Evolutionary conservation across 495 filamentous ascomycete species (phyloP), one percentile per base, ranked within the genome.

Genomic region (Aspergillus campestris): DNA sequence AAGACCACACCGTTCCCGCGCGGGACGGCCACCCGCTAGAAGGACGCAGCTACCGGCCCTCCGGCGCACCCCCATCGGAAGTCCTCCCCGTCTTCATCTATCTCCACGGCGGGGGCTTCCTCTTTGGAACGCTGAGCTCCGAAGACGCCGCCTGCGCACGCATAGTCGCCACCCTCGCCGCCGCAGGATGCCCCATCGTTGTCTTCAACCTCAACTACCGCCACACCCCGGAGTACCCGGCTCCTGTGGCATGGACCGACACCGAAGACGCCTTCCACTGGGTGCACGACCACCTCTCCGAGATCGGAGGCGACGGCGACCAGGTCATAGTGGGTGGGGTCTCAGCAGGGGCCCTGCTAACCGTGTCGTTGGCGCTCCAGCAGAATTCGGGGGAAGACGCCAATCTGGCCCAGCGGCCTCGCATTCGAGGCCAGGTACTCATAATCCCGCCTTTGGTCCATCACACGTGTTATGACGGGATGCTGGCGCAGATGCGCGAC

Each of bases 71-170:
- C n/a, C 7, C 35, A 2, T 56, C 64, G 1, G 35, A 67, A 12
- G 47, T 24, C 10, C 52, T 74, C 7, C 73, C 74, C 0, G 56
- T 70, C 12, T 73, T 71, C 40, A 47, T 77, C 30, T 65, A 75
- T 49, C 59, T 71, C 31, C 73, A 78, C 51, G 73, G 73, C 8
- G 73, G 75, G 9, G 75, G 73, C 1, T 75, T 66, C 32, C 42
- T 75, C n/a, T 63, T 69, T 28, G 74, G 74, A 24, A 64, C 58
- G 0, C 53, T 74, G 6, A 44, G 55, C 12, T 66, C 72, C 30
- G 75, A 78, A 53, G 66, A 74, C 34, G 63, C 64, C n/a, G 60
- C 48, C 40, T 75, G 73, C 48, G 51, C 66, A 12, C 63, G 61
- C 6, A 64, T 70, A 40, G 51, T 75, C 12, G 52, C 55, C 4